Evolutionary conservation across 2,329 filamentous ascomycete genomes (phyloP).

Genomic region (Pseudopyrenochaeta lycopersici): DNA sequence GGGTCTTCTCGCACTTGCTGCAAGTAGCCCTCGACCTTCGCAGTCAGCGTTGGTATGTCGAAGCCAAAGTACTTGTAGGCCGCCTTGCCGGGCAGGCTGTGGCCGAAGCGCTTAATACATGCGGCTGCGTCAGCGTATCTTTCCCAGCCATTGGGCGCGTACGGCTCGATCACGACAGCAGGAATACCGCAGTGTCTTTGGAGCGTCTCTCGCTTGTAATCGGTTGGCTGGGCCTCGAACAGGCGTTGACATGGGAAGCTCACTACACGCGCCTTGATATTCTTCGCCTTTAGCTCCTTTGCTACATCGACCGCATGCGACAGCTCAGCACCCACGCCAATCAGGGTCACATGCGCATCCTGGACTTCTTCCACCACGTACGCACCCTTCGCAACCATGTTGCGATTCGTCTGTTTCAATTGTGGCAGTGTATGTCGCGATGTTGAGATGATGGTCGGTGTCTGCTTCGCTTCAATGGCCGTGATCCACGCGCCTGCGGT

Average conservation of each 20-base stretch:
- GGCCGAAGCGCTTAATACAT: conserved; percentile 64
- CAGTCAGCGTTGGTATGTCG: conserved; percentile 56
- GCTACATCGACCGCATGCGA: conserved; percentile 56
- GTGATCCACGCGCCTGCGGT: conserved; percentile 63
- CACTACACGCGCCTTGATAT: conserved; percentile 57
- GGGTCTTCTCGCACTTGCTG: conserved; percentile 48
- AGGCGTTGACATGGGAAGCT: conserved; percentile 61
- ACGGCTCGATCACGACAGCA: conserved; percentile 68
- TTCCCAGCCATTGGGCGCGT: conserved; percentile 67
- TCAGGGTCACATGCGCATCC: conserved; percentile 59
- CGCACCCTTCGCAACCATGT: conserved; percentile 55
- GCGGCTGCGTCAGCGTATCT: conserved; percentile 66
- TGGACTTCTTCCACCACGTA: conserved; percentile 58
- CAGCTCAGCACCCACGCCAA: conserved; percentile 62
- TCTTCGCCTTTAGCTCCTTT: conserved; percentile 49
- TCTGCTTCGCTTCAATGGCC: conserved; percentile 55
- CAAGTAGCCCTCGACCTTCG: conserved; percentile 50
- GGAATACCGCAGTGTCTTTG: conserved; percentile 53
- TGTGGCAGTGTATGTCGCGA: conserved; percentile 57
- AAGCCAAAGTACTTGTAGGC: conserved; percentile 67
- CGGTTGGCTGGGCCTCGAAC: conserved; percentile 57
- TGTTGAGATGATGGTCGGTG: conserved; percentile 60
- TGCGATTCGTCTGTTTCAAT: conserved; percentile 51
- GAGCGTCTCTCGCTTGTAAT: conserved; percentile 60
- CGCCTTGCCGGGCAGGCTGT: conserved; percentile 63